A percentile compares a stretch with the other conserved stretches of the same genome.
Evolutionary conservation across 305 asterid species (phyloP).

Genomic region (Fraxinus albicans): DNA sequence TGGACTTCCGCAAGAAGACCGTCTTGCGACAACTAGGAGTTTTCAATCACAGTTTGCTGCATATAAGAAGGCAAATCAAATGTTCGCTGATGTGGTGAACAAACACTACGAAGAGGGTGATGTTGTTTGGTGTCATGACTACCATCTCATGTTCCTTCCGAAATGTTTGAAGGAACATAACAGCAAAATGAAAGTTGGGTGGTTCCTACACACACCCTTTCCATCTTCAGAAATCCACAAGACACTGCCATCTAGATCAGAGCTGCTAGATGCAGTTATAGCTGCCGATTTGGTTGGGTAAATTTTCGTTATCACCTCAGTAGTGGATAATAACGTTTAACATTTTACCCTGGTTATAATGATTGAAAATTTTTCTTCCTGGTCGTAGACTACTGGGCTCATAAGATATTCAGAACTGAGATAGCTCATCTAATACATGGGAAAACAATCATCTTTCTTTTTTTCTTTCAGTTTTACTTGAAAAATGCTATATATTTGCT

Average conservation of each 20-base stretch:
- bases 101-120: constrained; percentile 82
- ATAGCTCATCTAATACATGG: background rate
- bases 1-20: constrained; percentile 97
- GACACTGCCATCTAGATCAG: constrained; percentile 89
- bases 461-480: background rate
- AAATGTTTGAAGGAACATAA: constrained; percentile 72
- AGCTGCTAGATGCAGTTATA: constrained; percentile 77
- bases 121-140: constrained; percentile 95
- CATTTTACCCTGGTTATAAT: constrained; percentile 10
- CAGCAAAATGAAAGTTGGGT: constrained; percentile 86
- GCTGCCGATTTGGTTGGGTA: constrained; percentile 95
- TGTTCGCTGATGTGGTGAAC: constrained; percentile 94
- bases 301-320: constrained; percentile 8
- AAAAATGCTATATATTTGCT: background rate
- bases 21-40: constrained; percentile 90
- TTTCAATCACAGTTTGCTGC: constrained; percentile 91
- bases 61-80: constrained; percentile 77
- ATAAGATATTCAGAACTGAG: background rate
- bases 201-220: constrained; percentile 98
- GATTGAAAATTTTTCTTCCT: constrained; percentile 6
- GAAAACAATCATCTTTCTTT: background rate
- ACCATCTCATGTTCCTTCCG: constrained; percentile 95
- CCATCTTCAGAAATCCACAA: constrained; percentile 97
- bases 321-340: background rate
- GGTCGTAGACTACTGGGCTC: constrained; percentile 4